Evolutionary conservation across 495 filamentous ascomycete species (phyloP).

Genomic region (Extremus antarcticus): DNA sequence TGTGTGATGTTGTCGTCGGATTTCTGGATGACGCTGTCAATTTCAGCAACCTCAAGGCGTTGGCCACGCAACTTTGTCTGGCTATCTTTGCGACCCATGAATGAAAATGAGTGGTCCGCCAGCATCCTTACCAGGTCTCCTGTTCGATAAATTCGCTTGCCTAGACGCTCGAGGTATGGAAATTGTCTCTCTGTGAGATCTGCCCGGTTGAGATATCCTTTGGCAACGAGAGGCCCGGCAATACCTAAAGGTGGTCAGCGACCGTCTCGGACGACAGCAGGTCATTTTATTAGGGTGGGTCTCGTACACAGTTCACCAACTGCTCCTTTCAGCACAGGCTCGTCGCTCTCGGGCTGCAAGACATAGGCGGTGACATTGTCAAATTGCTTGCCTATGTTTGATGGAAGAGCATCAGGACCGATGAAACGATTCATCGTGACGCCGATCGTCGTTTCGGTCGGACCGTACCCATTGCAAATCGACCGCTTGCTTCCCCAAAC

Average conservation of each 20-base stretch:
- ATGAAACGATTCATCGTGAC: constrained; percentile 66
- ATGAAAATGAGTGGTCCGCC: constrained; percentile 59
- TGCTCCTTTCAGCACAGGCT: constrained; percentile 62
- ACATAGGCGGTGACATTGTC: constrained; percentile 75
- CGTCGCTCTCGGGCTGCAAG: constrained; percentile 54
- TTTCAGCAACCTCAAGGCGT: constrained; percentile 66
- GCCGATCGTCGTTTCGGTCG: constrained; percentile 85
- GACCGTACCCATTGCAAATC: constrained; percentile 75
- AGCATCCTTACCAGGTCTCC: constrained; percentile 68
- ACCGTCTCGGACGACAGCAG: no score
- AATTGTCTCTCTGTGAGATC: constrained; percentile 57
- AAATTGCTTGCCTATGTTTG: constrained; percentile 79
- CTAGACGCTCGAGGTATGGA: constrained; percentile 40
- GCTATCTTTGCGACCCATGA: constrained; percentile 65
- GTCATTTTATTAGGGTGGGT: no score
- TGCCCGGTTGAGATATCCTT: constrained; percentile 71
- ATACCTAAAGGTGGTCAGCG: no score
- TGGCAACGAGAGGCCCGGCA: constrained; percentile 73
- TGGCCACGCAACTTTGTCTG: constrained; percentile 74
- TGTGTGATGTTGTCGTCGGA: constrained; percentile 38
- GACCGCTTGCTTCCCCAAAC: constrained; percentile 51
- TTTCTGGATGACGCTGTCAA: constrained; percentile 53
- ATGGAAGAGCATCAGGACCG: constrained; percentile 55
- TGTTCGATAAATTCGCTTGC: constrained; percentile 57
- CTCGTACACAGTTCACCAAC: constrained; percentile 82